Evolutionary conservation across 2,329 filamentous ascomycete genomes (phyloP).

Genomic region (Aspergillus brunneoviolaceus): DNA sequence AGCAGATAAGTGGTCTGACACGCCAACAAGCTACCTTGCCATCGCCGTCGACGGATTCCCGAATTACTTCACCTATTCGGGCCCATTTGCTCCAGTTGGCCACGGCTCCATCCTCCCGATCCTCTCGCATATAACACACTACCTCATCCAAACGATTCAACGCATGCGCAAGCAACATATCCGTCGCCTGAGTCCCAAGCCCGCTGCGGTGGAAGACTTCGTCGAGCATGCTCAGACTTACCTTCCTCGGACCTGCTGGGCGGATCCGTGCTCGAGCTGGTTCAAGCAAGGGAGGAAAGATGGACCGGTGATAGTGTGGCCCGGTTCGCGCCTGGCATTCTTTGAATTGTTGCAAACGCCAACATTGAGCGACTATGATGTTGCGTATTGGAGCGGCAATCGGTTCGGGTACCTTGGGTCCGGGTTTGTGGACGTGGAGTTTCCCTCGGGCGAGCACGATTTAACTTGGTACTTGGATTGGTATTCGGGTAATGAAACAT

Average conservation of each 20-base stretch:
- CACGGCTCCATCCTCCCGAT: slow-evolving; percentile 15
- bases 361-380: slow-evolving; percentile 13
- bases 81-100: slow-evolving; percentile 11
- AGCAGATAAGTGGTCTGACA: slow-evolving; percentile 28
- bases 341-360: slow-evolving; percentile 3
- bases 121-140: background rate
- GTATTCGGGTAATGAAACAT: slow-evolving; percentile 8
- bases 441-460: background rate
- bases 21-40: slow-evolving; percentile 34
- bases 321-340: slow-evolving; percentile 11
- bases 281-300: slow-evolving; percentile 15
- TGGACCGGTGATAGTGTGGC: slow-evolving; percentile 12
- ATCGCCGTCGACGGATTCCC: slow-evolving; percentile 33
- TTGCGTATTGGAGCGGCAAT: slow-evolving; percentile 16
- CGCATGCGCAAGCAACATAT: slow-evolving; percentile 15
- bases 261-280: slow-evolving; percentile 18
- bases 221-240: slow-evolving; percentile 14
- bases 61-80: slow-evolving; percentile 29
- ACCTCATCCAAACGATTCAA: slow-evolving; percentile 11
- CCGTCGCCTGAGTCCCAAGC: slow-evolving; percentile 11
- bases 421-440: slow-evolving; percentile 12
- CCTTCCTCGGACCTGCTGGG: slow-evolving; percentile 17
- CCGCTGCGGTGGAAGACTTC: slow-evolving; percentile 10
- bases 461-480: slow-evolving; percentile 14
- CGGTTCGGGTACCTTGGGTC: slow-evolving; percentile 12